Conservation (phyloP, 306 rosid species). For the Corylus avellana region DNA sequence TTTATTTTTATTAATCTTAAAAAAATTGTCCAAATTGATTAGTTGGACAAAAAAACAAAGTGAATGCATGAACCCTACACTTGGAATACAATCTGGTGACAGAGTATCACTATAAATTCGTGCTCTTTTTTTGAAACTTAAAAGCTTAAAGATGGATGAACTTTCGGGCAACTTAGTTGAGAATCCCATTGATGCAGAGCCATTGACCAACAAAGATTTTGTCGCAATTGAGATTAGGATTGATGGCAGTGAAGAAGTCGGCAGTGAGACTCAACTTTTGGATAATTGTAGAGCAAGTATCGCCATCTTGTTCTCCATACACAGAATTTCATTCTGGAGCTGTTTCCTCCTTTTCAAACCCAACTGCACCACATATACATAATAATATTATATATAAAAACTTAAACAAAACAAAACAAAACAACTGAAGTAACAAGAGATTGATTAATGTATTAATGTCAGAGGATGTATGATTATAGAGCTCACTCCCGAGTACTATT, state of each 20-base stretch:
- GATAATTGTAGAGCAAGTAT: conserved; percentile 10
- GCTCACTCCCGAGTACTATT: conserved; percentile 11
- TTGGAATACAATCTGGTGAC: no score
- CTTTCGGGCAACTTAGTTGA: not conserved
- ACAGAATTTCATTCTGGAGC: not conserved
- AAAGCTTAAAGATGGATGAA: no score
- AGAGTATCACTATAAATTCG: no score
- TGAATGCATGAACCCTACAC: no score
- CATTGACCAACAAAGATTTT: conserved; percentile 17
- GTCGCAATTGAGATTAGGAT: conserved; percentile 20
- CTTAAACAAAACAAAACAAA: not conserved
- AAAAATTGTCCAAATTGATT: no score
- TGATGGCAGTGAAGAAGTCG: conserved; percentile 8
- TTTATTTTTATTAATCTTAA: no score
- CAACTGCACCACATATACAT: not conserved
- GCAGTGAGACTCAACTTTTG: not conserved
- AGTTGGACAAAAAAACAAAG: no score
- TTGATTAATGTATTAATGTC: not conserved
- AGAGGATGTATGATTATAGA: not conserved
- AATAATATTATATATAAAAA: not conserved
- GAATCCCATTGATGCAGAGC: conserved; percentile 18
- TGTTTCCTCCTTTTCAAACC: not conserved
- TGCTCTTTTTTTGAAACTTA: no score
- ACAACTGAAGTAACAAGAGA: not conserved
- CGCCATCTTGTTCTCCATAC: conserved; percentile 11